These are phyloP conservation scores for Ilex asprella DNA, from an alignment of 257 asterid genomes.

Conservation along the genomic window DNA sequence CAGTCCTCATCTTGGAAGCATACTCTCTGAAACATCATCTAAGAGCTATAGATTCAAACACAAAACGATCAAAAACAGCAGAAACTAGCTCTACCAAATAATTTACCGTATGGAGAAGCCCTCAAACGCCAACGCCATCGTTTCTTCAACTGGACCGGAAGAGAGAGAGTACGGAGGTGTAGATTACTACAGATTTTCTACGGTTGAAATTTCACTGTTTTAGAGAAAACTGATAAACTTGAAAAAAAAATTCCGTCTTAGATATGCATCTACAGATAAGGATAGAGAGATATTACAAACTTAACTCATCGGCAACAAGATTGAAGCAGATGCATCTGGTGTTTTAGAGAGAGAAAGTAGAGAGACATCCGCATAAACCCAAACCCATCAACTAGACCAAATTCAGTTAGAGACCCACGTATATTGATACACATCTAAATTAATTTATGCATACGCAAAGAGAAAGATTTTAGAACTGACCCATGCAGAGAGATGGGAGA, in stretches of 20 bases:
- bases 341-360: no score
- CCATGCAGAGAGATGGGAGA: constrained; percentile 1
- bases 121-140: constrained; percentile 28
- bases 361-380: no score
- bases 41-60: background rate
- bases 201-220: no score
- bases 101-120: constrained; percentile 56
- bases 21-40: constrained; percentile 41
- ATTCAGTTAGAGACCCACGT: background rate
- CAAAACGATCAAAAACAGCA: constrained; percentile 5
- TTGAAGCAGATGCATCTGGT: no score
- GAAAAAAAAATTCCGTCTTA: no score
- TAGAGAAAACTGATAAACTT: background rate
- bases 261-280: no score
- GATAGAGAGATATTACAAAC: no score
- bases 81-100: constrained; percentile 2
- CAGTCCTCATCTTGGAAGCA: constrained; percentile 52
- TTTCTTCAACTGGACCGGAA: constrained; percentile 13
- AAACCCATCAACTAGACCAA: no score
- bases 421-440: background rate
- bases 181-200: no score
- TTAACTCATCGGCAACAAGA: no score
- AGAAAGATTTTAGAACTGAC: background rate
- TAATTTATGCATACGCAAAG: constrained; percentile 6
- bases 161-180: background rate